Percentiles rank a stretch among this genome's conserved stretches.
phyloP scores from a whole-genome alignment of 345 rosid genomes.

The Pistacia atlantica region DNA sequence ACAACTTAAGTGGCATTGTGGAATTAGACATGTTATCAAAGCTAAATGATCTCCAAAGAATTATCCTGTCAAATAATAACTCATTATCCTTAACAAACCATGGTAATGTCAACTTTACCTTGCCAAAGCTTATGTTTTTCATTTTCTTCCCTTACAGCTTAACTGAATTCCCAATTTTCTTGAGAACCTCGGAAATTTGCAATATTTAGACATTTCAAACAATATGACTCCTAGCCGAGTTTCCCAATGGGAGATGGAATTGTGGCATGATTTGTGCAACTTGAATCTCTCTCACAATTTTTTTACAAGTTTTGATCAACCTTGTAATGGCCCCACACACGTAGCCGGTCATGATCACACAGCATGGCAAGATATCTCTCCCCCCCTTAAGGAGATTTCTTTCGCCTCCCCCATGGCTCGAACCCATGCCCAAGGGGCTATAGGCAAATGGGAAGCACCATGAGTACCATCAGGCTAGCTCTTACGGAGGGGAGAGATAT shows the following conservation, averaged over 20 bases:
- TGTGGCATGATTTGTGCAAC: neutral
- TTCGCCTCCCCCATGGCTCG: no score
- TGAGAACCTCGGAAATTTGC: neutral
- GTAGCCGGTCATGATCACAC: no score
- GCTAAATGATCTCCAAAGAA: neutral
- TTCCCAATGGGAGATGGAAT: neutral
- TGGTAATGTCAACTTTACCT: neutral
- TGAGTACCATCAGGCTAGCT: no score
- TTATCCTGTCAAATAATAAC: neutral
- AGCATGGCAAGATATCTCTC: no score
- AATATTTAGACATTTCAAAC: constrained; percentile 2
- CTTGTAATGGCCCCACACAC: no score
- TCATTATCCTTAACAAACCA: neutral
- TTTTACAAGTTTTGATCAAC: constrained; percentile 5
- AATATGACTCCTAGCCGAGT: neutral
- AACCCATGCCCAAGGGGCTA: no score
- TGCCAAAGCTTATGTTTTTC: neutral
- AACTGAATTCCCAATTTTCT: neutral
- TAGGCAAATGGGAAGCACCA: no score
- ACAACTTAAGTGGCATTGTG: neutral
- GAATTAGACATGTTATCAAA: neutral
- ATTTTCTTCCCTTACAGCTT: neutral
- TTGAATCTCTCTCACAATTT: constrained; percentile 23
- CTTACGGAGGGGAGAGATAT: no score
- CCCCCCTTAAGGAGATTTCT: no score